These are phyloP conservation scores for Trichothecium sympodiale DNA, from an alignment of 2,329 filamentous ascomycete genomes.

Conservation along the genomic window DNA sequence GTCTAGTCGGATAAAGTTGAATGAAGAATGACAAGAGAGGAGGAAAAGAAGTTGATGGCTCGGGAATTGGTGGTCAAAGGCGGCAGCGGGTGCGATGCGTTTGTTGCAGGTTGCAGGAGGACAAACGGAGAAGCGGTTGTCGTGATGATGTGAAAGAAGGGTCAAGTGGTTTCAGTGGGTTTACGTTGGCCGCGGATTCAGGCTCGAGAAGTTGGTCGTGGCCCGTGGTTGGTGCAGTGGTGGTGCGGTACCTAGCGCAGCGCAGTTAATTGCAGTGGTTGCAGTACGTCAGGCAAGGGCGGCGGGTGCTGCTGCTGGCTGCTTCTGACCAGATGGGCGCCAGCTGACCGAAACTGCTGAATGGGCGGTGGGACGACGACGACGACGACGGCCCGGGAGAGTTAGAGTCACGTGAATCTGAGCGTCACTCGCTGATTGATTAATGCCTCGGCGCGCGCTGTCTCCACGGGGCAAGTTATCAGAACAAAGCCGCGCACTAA, in stretches of 20 bases:
- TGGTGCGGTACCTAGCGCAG: neutral
- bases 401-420: too few species aligned
- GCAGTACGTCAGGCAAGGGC: conserved; percentile 4
- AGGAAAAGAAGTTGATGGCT: neutral
- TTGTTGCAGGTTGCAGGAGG: too few species aligned
- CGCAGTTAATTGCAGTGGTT: neutral
- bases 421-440: too few species aligned
- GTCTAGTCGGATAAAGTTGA: neutral
- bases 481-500: too few species aligned
- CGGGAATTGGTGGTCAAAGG: conserved; percentile 1
- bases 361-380: too few species aligned
- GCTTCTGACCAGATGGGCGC: too few species aligned
- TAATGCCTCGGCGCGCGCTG: too few species aligned
- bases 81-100: conserved; percentile 2
- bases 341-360: too few species aligned
- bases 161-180: conserved; percentile 4
- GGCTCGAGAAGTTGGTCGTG: conserved; percentile 1
- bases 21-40: conserved; percentile 2
- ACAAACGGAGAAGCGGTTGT: conserved; percentile 1
- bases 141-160: conserved; percentile 6
- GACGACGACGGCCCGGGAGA: too few species aligned
- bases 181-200: conserved; percentile 3
- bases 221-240: conserved; percentile 1
- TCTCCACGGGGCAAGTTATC: too few species aligned
- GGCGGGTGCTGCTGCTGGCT: too few species aligned